These are phyloP conservation scores for Eutypa lata DNA, from an alignment of 2,329 filamentous ascomycete genomes.

Conservation along the genomic window DNA sequence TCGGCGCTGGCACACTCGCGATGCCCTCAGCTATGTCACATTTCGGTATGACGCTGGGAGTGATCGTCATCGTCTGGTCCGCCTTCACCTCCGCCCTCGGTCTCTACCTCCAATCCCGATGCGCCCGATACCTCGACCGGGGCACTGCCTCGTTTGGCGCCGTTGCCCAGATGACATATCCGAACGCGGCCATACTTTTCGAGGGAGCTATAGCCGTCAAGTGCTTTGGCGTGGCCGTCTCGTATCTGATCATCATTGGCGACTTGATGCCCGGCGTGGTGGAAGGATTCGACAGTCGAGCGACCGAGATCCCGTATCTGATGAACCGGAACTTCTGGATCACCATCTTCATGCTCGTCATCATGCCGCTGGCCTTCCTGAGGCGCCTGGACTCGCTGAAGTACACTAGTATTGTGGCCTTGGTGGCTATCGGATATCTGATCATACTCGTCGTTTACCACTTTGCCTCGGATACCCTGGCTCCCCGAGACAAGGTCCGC, in stretches of 20 bases:
- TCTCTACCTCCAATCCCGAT: constrained; percentile 89
- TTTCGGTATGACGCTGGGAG: constrained; percentile 86
- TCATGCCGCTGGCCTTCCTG: constrained; percentile 92
- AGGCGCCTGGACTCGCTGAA: constrained; percentile 91
- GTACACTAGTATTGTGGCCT: constrained; percentile 89
- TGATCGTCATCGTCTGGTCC: constrained; percentile 85
- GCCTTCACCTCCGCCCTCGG: constrained; percentile 86
- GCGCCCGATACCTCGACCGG: constrained; percentile 87
- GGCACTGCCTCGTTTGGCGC: constrained; percentile 91
- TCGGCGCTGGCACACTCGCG: constrained; percentile 90
- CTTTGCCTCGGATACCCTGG: constrained; percentile 75
- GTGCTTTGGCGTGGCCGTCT: constrained; percentile 95
- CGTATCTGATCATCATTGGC: constrained; percentile 97
- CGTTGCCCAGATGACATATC: constrained; percentile 94
- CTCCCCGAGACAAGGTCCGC: constrained; percentile 70
- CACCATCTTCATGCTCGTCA: constrained; percentile 92
- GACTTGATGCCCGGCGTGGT: constrained; percentile 97
- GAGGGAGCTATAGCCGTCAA: constrained; percentile 96
- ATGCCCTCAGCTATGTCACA: constrained; percentile 95
- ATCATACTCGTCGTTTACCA: constrained; percentile 92
- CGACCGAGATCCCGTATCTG: constrained; percentile 67
- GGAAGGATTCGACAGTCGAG: constrained; percentile 68
- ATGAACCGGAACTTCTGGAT: constrained; percentile 96
- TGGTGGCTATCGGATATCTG: constrained; percentile 91
- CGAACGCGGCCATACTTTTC: constrained; percentile 91